phyloP scores from a whole-genome alignment of 2,329 filamentous ascomycete species.

The Pestalotiopsis sp. region DNA sequence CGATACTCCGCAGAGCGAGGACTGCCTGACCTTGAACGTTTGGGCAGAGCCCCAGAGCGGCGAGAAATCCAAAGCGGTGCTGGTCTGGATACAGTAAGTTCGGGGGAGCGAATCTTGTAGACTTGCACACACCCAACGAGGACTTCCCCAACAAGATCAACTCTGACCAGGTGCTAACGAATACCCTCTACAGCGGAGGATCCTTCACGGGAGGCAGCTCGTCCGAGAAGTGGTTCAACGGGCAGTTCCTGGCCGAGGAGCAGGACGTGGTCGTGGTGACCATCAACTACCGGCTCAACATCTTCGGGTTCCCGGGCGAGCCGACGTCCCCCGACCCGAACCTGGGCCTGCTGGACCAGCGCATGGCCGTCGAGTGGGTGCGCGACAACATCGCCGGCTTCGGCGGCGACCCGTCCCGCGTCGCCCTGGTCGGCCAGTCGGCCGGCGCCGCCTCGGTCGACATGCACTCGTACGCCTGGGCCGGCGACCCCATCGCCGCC shows the following conservation, averaged over 20 bases:
- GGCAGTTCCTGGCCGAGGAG: constrained; percentile 29
- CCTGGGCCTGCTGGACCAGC: constrained; percentile 47
- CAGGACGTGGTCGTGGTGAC: constrained; percentile 37
- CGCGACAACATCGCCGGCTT: constrained; percentile 44
- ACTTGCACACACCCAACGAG: too few relatives aligned
- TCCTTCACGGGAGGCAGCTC: constrained; percentile 13
- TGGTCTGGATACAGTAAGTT: constrained; percentile 19
- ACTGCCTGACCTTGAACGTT: constrained; percentile 42
- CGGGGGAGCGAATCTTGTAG: background rate
- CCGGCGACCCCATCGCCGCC: constrained; percentile 48
- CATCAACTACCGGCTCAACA: constrained; percentile 32
- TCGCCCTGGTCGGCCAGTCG: constrained; percentile 43
- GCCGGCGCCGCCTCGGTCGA: constrained; percentile 45
- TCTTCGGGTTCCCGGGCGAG: constrained; percentile 19
- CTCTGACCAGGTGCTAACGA: background rate
- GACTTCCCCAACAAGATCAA: background rate
- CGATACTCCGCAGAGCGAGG: constrained; percentile 32
- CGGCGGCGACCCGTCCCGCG: constrained; percentile 40
- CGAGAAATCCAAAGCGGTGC: constrained; percentile 16
- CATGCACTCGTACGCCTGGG: constrained; percentile 52
- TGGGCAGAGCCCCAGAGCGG: constrained; percentile 29
- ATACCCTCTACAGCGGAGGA: constrained; percentile 7
- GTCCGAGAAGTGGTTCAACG: constrained; percentile 16
- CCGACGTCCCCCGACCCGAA: constrained; percentile 31
- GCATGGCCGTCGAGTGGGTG: constrained; percentile 47